Base-by-base conservation (phyloP, 495 filamentous ascomycete species). In the Evansstolkia leycettana region DNA sequence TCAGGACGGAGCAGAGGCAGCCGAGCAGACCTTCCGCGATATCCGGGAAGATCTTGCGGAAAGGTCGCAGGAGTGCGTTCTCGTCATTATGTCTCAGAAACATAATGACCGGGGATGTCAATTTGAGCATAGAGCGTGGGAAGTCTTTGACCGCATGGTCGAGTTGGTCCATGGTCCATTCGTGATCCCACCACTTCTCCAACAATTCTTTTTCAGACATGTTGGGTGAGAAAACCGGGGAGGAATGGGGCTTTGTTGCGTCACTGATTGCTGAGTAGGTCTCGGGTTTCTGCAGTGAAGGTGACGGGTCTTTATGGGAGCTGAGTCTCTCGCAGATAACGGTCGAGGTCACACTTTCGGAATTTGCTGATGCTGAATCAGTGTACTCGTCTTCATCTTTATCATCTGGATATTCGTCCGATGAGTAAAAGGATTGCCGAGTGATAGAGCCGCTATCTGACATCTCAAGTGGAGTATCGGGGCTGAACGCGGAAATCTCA, bases 1-100 rank as follows among this genome's bases (percentile, higher is more conserved):
- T 60, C 14, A 82, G 43, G 26, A 76, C 68, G 1, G 76, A 75
- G 38, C 78, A 80, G n/a, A 82, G 64, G 4, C 72, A 64, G 31
- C 78, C 71, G 18, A 75, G 68, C 3, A 76, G 50, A 36, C 63
- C 66, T 33, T 76, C 66, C 4, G 69, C 56, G 15, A 64, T 69
- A 6, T 60, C 37, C 0, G 72, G 70, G 36, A 80, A 82, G 15
- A 79, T 73, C 12, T 62, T 65, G 16, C 66, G 62, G 41, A 82
- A 71, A 5, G 68, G 64, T 2, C 54, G 55, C 2, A 57, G 24
- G 2, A 63, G 43, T 9, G 46, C 42, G 36, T 55, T 56, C 40
- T 67, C 62, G 17, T 61, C 51, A 17, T 46, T 62, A 17, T 57
- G 46, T n/a, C 58, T 49, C 3, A 67, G 40, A 36, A 60, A 56